Evolutionary conservation across 495 filamentous ascomycete genomes (phyloP), one percentile per base, ranked within the genome.

Genomic region (Lasiosphaeriaceae sp.): DNA sequence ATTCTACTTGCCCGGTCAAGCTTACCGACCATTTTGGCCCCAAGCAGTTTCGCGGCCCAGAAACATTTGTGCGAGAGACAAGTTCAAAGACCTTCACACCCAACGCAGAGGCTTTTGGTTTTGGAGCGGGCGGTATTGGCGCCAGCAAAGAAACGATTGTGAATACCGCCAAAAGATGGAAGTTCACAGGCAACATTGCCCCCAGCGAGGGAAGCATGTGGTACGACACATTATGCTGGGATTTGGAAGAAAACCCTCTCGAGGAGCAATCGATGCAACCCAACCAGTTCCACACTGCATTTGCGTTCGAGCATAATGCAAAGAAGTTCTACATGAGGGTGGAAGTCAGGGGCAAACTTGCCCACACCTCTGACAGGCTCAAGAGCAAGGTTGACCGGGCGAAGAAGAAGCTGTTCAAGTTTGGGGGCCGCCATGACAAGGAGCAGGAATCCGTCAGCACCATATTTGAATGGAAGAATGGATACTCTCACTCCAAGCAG

Each of bases 301-400:
- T 74, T 21, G 64, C 68, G 2, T 54, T 72, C 37, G 58, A 71
- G 35, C 71, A 74, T 41, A 64, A 70, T 39, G 59, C 60, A 22
- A 59, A 59, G 31, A 57, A 52, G 12, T 74, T 74, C 58, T 55
- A 64, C 47, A 68, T 74, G 56, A 65, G 56, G 14, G 64, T 74
- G 17, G 55, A 67, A 6, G 58, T 74, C 16, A 61, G 55, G 26
- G 71, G 70, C 3, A 62, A 47, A 17, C 58, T 66, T 0, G 35
- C 52, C 19, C 47, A 22, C n/a, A 9, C 26, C 3, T 54, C 58
- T 7, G 55, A 60, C 29, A 21, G 48, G 37, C 0, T 61, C 39
- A 60, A 48, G 9, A 35, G 17, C 7, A 47, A 29, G 17, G 6
- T 64, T 2, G 37, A 17, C 37, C 12, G 37, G 12, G 37, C 37